A percentile compares a stretch with the other conserved stretches of the same genome.
phyloP scores from a whole-genome alignment of 192 early-diverging fungal genomes.

The Gaertneriomyces semiglobifer region DNA sequence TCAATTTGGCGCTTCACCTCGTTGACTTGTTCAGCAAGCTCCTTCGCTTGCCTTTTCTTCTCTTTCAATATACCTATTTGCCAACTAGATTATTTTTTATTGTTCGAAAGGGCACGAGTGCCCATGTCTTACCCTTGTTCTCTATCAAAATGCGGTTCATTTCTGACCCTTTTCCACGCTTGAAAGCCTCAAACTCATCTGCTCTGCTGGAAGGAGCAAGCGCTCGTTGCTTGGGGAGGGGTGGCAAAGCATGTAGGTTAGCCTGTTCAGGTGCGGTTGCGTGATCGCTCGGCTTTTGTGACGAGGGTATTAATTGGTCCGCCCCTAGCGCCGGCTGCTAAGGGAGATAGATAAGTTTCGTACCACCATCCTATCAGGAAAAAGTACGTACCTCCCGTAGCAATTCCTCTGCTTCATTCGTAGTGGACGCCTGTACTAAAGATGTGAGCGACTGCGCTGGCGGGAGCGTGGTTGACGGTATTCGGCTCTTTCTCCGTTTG shows the following conservation, averaged over 20 bases:
- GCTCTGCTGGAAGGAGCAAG: slow-evolving; percentile 32
- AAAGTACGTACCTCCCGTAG: too few relatives aligned
- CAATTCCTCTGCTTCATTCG: too few relatives aligned
- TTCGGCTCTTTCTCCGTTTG: slow-evolving; percentile 28
- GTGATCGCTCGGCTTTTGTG: too few relatives aligned
- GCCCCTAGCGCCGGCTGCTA: too few relatives aligned
- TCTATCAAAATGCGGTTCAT: slow-evolving; percentile 52
- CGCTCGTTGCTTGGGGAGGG: not conserved
- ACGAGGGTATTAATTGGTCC: too few relatives aligned
- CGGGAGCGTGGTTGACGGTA: not conserved
- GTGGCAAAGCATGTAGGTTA: not conserved
- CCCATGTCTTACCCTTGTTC: slow-evolving; percentile 49
- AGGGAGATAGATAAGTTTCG: too few relatives aligned
- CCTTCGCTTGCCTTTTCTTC: slow-evolving; percentile 47
- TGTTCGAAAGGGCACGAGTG: too few relatives aligned
- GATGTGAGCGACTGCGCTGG: too few relatives aligned
- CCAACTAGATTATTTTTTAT: too few relatives aligned
- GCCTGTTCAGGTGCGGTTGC: not conserved
- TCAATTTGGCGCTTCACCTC: slow-evolving; percentile 49
- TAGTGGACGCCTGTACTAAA: too few relatives aligned
- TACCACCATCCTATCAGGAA: too few relatives aligned
- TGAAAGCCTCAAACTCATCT: slow-evolving; percentile 62
- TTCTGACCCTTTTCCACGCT: slow-evolving; percentile 50
- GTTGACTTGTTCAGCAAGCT: slow-evolving; percentile 44
- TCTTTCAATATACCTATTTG: slow-evolving; percentile 45